Conservation (phyloP, 1,284 basidiomycete species). For the Leccinum subspadiceum region DNA sequence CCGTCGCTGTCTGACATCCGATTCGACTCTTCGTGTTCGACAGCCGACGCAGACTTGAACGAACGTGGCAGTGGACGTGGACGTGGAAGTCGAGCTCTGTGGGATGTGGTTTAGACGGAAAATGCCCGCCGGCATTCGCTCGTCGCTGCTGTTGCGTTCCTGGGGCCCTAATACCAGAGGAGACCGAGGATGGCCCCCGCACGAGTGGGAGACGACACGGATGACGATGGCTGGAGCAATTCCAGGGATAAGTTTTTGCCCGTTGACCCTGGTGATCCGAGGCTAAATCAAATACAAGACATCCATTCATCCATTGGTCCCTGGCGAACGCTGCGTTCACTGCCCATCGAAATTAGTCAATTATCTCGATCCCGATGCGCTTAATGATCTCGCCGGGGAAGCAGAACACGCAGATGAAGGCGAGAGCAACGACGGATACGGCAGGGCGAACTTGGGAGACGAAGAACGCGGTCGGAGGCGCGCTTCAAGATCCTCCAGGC, state of each 20-base stretch:
- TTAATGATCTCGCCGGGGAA: constrained; percentile 53
- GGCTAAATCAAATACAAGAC: constrained; percentile 19
- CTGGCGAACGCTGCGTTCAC: constrained; percentile 39
- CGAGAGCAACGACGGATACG: constrained; percentile 36
- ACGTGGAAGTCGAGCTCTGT: constrained; percentile 27
- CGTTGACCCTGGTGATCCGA: background rate
- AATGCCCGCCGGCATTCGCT: background rate
- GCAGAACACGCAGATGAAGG: constrained; percentile 45
- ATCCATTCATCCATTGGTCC: constrained; percentile 19
- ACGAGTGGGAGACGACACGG: constrained; percentile 15
- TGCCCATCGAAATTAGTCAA: constrained; percentile 59
- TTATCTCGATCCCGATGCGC: constrained; percentile 59
- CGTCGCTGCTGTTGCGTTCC: constrained; percentile 13
- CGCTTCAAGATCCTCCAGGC: constrained; percentile 68
- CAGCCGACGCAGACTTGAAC: constrained; percentile 11
- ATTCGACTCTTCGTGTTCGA: constrained; percentile 30
- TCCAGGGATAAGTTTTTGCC: constrained; percentile 23
- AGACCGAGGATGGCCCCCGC: constrained; percentile 38
- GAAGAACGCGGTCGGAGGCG: constrained; percentile 51
- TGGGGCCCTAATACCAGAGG: constrained; percentile 45
- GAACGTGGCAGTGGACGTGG: constrained; percentile 1
- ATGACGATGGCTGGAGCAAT: constrained; percentile 24
- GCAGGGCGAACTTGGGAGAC: constrained; percentile 20
- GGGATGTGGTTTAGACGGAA: constrained; percentile 32
- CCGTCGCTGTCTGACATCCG: constrained; percentile 28